Conservation (phyloP, 2,329 filamentous ascomycete genomes). For the Huntiella omanensis region DNA sequence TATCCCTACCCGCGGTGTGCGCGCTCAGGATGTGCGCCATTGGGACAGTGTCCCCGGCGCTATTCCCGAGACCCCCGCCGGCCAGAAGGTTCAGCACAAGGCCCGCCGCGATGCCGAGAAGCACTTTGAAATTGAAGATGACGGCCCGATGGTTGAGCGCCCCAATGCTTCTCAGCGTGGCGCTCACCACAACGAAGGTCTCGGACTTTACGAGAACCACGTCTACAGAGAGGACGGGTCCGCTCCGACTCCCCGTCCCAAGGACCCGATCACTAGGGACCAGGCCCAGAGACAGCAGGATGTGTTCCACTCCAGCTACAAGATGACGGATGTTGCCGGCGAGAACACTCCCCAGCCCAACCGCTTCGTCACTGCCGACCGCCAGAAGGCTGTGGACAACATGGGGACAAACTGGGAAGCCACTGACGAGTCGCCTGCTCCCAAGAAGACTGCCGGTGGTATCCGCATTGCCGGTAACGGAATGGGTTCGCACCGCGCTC, state of each 20-base stretch:
- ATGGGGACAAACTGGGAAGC: slow-evolving; percentile 47
- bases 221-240: slow-evolving; percentile 42
- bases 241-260: slow-evolving; percentile 19
- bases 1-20: slow-evolving; percentile 36
- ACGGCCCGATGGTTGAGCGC: slow-evolving; percentile 25
- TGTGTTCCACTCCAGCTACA: slow-evolving; percentile 62
- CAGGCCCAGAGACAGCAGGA: slow-evolving; percentile 26
- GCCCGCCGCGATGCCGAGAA: slow-evolving; percentile 61
- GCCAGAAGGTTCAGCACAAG: slow-evolving; percentile 36
- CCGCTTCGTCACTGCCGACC: slow-evolving; percentile 34
- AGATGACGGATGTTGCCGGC: slow-evolving; percentile 48
- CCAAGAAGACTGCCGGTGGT: slow-evolving; percentile 11
- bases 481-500: slow-evolving; percentile 33
- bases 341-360: slow-evolving; percentile 24
- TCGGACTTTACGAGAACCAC: slow-evolving; percentile 43
- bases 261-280: slow-evolving; percentile 16
- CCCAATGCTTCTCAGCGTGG: slow-evolving; percentile 41
- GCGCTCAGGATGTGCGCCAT: slow-evolving; percentile 54
- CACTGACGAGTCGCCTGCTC: slow-evolving; percentile 33
- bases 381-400: slow-evolving; percentile 52
- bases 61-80: slow-evolving; percentile 35
- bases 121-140: slow-evolving; percentile 72
- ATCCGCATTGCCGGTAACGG: slow-evolving; percentile 31
- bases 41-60: slow-evolving; percentile 48
- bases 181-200: slow-evolving; percentile 43